phyloP scores from a whole-genome alignment of 345 rosid species.

The Gossypium longicalyx region DNA sequence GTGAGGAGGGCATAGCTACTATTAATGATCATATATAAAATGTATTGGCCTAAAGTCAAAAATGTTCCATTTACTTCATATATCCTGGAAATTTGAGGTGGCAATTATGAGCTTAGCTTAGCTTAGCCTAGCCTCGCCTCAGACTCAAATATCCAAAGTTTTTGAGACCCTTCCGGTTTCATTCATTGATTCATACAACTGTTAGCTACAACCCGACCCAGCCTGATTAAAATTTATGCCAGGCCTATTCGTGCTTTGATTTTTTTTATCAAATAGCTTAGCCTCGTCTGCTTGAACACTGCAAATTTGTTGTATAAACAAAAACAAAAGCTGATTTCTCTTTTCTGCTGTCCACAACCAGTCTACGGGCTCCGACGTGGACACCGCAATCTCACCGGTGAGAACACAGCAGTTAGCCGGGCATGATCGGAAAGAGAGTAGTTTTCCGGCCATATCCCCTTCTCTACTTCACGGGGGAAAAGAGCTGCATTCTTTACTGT shows the following conservation, averaged over 20 bases:
- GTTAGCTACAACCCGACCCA: not conserved
- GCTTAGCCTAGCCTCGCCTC: not conserved
- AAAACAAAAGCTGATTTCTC: not conserved
- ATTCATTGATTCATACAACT: not conserved
- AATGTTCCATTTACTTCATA: not conserved
- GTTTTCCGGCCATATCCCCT: constrained; percentile 85
- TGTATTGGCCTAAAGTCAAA: not conserved
- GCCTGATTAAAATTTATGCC: not conserved
- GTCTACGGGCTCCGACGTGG: constrained; percentile 11
- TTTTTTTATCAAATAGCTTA: not conserved
- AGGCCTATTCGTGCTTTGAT: not conserved
- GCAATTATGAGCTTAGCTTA: not conserved
- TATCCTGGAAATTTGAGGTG: not conserved
- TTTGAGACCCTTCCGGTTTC: not conserved
- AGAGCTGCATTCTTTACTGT: constrained; percentile 70
- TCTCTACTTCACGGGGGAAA: constrained; percentile 85
- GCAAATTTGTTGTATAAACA: not conserved
- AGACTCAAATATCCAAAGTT: not conserved
- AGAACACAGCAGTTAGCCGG: constrained; percentile 73
- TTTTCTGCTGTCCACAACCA: constrained; percentile 14
- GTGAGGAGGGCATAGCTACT: no score
- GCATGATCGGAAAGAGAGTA: constrained; percentile 90
- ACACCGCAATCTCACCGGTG: constrained; percentile 68
- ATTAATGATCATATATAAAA: no score
- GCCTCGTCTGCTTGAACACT: not conserved